Percentiles rank a stretch among this genome's conserved stretches.
These are phyloP conservation scores for Phytophthora citrophthora DNA, from an alignment of 352 stramenopile genomes.

Conservation along the genomic window DNA sequence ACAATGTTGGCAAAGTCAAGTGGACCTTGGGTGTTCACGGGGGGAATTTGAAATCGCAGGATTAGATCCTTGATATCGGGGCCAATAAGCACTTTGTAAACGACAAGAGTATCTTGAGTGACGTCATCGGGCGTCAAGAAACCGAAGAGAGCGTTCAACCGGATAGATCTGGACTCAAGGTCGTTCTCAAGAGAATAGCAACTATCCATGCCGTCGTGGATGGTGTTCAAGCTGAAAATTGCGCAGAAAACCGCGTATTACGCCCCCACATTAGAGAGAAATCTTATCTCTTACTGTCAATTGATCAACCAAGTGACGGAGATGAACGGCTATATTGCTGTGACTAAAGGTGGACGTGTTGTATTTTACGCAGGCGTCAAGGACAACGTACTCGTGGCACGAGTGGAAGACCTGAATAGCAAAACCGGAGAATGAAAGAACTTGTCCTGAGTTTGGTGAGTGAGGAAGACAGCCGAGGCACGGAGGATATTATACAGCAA, in stretches of 20 bases:
- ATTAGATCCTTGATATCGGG: slow-evolving; percentile 10
- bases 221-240: neutral
- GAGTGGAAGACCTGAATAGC: slow-evolving; percentile 1
- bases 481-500: neutral
- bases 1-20: neutral
- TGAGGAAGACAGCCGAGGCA: neutral
- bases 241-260: slow-evolving; percentile 9
- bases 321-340: too few species aligned
- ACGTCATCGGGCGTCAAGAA: neutral
- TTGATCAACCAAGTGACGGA: too few species aligned
- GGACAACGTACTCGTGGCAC: slow-evolving; percentile 1
- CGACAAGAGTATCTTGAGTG: neutral
- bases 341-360: too few species aligned
- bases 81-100: slow-evolving; percentile 6
- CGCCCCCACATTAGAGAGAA: slow-evolving; percentile 5
- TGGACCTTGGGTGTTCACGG: neutral
- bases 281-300: slow-evolving; percentile 15
- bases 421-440: neutral
- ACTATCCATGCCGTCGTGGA: neutral
- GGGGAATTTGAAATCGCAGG: neutral
- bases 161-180: neutral
- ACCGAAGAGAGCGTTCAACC: slow-evolving; percentile 2
- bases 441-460: neutral
- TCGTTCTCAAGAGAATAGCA: neutral
- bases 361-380: slow-evolving; percentile 6